Evolutionary conservation across 2,329 filamentous ascomycete species (phyloP).

Genomic region (Aspergillus quadricinctus): DNA sequence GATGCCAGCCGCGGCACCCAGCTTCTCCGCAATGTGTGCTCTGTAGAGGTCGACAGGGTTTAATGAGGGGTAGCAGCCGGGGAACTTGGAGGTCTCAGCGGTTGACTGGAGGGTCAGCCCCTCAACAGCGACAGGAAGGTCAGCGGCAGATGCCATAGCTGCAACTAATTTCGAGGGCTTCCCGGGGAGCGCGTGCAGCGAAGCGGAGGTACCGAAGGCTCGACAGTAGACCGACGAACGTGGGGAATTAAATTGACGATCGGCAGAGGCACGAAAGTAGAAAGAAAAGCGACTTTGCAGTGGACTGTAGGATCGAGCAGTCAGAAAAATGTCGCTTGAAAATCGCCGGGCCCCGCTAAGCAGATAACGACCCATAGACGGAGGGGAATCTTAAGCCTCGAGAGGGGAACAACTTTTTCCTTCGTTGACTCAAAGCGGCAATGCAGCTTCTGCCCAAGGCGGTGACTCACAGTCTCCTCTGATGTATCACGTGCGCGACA

Average conservation of each 20-base stretch:
- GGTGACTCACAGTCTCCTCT: slow-evolving; percentile 17
- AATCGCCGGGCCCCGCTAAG: slow-evolving; percentile 38
- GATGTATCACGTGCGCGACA: slow-evolving; percentile 10
- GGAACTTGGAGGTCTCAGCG: slow-evolving; percentile 35
- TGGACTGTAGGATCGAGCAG: slow-evolving; percentile 13
- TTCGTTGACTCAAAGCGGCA: slow-evolving; percentile 28
- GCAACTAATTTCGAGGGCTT: slow-evolving; percentile 15
- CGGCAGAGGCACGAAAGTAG: slow-evolving; percentile 8
- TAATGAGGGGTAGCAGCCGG: slow-evolving; percentile 40
- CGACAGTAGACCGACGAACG: slow-evolving; percentile 9
- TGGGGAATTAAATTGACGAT: background rate
- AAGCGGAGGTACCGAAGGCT: slow-evolving; percentile 5
- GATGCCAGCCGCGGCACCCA: slow-evolving; percentile 35
- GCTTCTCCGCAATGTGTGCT: slow-evolving; percentile 41
- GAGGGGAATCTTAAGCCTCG: slow-evolving; percentile 14
- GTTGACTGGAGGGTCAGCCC: slow-evolving; percentile 39
- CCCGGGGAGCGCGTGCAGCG: slow-evolving; percentile 3
- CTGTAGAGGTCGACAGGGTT: slow-evolving; percentile 47
- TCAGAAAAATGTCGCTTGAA: slow-evolving; percentile 27
- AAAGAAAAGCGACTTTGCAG: slow-evolving; percentile 14
- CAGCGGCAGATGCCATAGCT: slow-evolving; percentile 32
- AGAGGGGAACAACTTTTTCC: slow-evolving; percentile 23
- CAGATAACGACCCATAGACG: slow-evolving; percentile 36
- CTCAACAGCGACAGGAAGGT: slow-evolving; percentile 34
- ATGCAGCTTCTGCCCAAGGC: slow-evolving; percentile 17